These are phyloP conservation scores for Rhodotorula sp. DNA, from an alignment of 1,284 basidiomycete species.

Conservation along the genomic window DNA sequence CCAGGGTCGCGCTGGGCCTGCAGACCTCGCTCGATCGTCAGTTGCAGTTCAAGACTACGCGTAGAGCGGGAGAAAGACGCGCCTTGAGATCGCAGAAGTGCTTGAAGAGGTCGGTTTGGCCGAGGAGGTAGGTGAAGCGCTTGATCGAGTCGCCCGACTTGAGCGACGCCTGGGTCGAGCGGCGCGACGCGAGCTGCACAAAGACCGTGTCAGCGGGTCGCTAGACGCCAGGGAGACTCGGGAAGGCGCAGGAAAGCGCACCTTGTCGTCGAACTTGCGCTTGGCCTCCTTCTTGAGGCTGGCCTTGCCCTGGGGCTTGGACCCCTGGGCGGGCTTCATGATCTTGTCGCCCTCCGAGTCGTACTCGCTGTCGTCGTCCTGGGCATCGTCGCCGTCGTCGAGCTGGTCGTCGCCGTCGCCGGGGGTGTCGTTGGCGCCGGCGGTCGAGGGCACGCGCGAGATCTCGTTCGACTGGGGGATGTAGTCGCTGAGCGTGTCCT, in stretches of 20 bases:
- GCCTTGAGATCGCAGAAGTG: constrained; percentile 91
- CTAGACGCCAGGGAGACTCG: background rate
- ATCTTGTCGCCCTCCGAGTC: constrained; percentile 28
- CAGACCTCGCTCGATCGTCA: constrained; percentile 47
- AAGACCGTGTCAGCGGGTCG: background rate
- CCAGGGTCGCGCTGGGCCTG: constrained; percentile 81
- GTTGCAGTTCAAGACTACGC: background rate
- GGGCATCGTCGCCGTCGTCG: constrained; percentile 29
- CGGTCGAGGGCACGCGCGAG: constrained; percentile 31
- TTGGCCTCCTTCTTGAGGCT: constrained; percentile 34
- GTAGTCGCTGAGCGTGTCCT: constrained; percentile 39
- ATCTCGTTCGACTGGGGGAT: constrained; percentile 39
- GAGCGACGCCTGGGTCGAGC: constrained; percentile 29
- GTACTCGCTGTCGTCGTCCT: constrained; percentile 35
- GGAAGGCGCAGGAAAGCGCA: constrained; percentile 43
- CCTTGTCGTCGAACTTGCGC: constrained; percentile 56
- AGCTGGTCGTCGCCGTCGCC: constrained; percentile 12
- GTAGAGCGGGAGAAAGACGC: background rate
- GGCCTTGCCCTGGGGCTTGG: constrained; percentile 63
- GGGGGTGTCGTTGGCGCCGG: constrained; percentile 4
- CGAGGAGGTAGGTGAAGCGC: constrained; percentile 88
- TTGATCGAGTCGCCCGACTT: constrained; percentile 92
- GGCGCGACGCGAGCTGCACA: constrained; percentile 25
- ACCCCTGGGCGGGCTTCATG: constrained; percentile 42
- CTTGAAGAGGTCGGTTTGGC: constrained; percentile 92